Evolutionary conservation across 73 alveolate species (phyloP).

Genomic region (Chromera velia): DNA sequence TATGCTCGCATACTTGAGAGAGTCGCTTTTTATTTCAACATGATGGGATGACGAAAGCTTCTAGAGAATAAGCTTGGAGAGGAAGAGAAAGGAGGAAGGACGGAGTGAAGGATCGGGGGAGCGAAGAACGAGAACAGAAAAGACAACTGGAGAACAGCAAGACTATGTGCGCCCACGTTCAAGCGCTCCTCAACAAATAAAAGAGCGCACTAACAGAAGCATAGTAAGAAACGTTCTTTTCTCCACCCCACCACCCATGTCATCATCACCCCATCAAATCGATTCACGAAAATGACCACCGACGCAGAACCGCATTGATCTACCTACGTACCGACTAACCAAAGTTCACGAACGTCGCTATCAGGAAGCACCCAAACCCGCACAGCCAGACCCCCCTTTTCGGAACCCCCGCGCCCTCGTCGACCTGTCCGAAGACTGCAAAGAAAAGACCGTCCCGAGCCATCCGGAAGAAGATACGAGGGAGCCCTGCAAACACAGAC

Average conservation of each 20-base stretch:
- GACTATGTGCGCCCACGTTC: background rate
- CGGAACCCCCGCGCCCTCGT: background rate
- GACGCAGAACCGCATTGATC: too few relatives aligned
- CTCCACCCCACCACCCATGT: background rate
- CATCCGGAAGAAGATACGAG: background rate
- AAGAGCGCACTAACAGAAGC: background rate
- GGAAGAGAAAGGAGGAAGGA: too few relatives aligned
- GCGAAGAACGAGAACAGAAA: too few relatives aligned
- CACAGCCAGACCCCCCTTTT: background rate
- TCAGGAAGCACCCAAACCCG: background rate
- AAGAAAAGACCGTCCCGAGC: background rate
- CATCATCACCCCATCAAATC: background rate
- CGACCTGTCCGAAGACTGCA: background rate
- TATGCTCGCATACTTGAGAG: too few relatives aligned
- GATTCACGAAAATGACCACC: too few relatives aligned
- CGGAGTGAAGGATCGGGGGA: too few relatives aligned
- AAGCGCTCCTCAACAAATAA: background rate
- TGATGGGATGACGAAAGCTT: too few relatives aligned
- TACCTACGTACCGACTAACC: too few relatives aligned
- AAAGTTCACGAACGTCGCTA: too few relatives aligned
- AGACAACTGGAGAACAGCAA: background rate
- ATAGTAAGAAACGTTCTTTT: background rate
- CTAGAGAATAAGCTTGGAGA: too few relatives aligned
- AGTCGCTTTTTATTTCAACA: too few relatives aligned
- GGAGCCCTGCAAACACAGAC: too few relatives aligned